Conservation (phyloP, 352 stramenopile species). For the Bremia lactucae region DNA sequence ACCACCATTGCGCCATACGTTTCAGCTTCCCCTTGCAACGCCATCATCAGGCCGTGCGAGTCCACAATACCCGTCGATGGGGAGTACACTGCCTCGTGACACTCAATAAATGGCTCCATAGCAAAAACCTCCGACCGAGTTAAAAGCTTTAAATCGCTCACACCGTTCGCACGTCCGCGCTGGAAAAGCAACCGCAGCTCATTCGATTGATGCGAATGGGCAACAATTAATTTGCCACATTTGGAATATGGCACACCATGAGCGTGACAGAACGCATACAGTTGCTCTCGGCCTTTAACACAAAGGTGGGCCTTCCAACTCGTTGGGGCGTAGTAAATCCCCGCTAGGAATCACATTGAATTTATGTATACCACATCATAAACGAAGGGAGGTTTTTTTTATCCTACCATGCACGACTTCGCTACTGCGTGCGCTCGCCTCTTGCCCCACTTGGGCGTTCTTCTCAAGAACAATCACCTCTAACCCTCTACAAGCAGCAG, state of each 20-base stretch:
- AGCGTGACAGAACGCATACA: conserved; percentile 89
- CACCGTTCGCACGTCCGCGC: conserved; percentile 38
- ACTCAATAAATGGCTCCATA: conserved; percentile 52
- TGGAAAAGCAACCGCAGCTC: conserved; percentile 32
- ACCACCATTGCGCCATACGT: conserved; percentile 73
- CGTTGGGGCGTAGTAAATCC: conserved; percentile 89
- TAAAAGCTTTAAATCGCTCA: conserved; percentile 42
- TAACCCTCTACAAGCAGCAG: conserved; percentile 37
- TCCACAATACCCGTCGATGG: conserved; percentile 94
- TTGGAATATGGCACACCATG: conserved; percentile 67
- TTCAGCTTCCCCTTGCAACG: conserved; percentile 87
- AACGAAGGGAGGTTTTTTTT: too few species aligned
- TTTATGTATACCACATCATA: conserved; percentile 6
- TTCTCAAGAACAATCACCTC: conserved; percentile 86
- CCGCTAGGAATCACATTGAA: conserved; percentile 26
- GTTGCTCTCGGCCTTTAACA: conserved; percentile 70
- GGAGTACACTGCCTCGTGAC: conserved; percentile 80
- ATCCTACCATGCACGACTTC: conserved; percentile 90
- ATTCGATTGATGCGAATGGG: conserved; percentile 35
- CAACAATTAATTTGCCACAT: conserved; percentile 95
- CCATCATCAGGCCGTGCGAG: conserved; percentile 86
- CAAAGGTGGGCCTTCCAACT: conserved; percentile 89
- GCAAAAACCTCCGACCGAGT: conserved; percentile 25
- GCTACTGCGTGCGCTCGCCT: conserved; percentile 88
- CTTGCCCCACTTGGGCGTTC: conserved; percentile 68